A percentile compares a stretch with the other conserved stretches of the same genome.
Conservation (phyloP, 352 stramenopile genomes). For the Phytophthora kernoviae region DNA sequence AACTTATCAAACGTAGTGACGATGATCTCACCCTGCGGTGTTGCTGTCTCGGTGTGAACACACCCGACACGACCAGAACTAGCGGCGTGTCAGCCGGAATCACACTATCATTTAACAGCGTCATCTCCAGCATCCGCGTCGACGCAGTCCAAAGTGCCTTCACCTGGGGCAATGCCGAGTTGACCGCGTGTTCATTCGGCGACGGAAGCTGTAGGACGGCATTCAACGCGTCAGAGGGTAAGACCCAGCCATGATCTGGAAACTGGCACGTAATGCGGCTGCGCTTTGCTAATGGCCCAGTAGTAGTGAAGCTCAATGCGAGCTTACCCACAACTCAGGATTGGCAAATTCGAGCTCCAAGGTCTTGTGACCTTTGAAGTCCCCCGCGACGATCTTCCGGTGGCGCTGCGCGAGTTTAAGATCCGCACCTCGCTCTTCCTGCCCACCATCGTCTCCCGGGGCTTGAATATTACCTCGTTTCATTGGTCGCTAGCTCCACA, state of each 20-base stretch:
- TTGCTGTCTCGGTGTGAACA: conserved; percentile 60
- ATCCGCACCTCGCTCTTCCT: conserved; percentile 56
- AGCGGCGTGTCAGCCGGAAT: conserved; percentile 46
- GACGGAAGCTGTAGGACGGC: conserved; percentile 41
- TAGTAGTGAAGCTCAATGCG: conserved; percentile 57
- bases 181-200: conserved; percentile 21
- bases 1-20: conserved; percentile 74
- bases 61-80: conserved; percentile 56
- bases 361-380: conserved; percentile 45
- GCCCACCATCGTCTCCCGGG: conserved; percentile 18
- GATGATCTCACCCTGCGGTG: conserved; percentile 44
- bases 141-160: conserved; percentile 39
- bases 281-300: conserved; percentile 39
- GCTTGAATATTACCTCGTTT: conserved; percentile 21
- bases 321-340: conserved; percentile 55
- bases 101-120: conserved; percentile 40
- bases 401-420: conserved; percentile 78
- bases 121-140: conserved; percentile 58
- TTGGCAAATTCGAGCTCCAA: conserved; percentile 54
- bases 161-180: conserved; percentile 24
- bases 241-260: conserved; percentile 61
- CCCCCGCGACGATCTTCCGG: conserved; percentile 52
- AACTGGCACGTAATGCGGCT: conserved; percentile 54
- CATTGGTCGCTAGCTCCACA: no score
- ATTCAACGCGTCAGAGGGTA: conserved; percentile 30